Base-by-base conservation (phyloP, 1,139 yeast species). In the Zygosaccharomyces sapae region DNA sequence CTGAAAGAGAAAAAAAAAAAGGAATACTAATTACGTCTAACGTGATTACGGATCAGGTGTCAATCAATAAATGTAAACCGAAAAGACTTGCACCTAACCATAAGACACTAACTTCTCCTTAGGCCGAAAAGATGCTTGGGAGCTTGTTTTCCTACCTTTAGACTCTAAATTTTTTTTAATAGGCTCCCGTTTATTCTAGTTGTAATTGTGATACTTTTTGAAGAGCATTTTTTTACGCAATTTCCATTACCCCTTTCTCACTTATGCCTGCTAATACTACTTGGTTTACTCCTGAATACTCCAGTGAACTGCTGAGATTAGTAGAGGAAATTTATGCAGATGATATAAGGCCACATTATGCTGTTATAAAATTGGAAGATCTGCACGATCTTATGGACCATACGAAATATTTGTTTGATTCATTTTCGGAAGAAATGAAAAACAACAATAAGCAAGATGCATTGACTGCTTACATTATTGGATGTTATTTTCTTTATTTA, bases 281-380 rank as follows among this genome's bases (percentile, higher is more conserved):
- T 25, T 46, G 43, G 34, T 67, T 62, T 52, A 67, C 72, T 3
- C 72, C 72, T 12, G 71, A 69, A 54, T 65, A 66, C 54, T 69
- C 72, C 4, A 59, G 58, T 24, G 68, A 66, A 55, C 60, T 67
- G 30, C 52, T 63, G 38, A 46, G 50, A 35, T 57, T 61, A 39
- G 61, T 66, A 5, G 56, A 54, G 27, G 61, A 58, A 38, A 57
- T 63, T 16, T 66, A 63, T 52, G 57, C 54, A 13, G 63, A 64
- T 22, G 65, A 65, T 48, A 57, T 67, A 38, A 55, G 52, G 38
- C 66, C 61, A 12, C 47, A 52, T 33, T 48, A 55, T 38, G 59
- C 62, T 5, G 65, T 61, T 18, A 47, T 66, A 41, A 58, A 58
- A 49, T 50, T 66, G 19, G 59, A 61, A 40, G 65, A 65, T 52